Conservation (phyloP, 2,329 filamentous ascomycete genomes). For the Trichoderma harzianum region DNA sequence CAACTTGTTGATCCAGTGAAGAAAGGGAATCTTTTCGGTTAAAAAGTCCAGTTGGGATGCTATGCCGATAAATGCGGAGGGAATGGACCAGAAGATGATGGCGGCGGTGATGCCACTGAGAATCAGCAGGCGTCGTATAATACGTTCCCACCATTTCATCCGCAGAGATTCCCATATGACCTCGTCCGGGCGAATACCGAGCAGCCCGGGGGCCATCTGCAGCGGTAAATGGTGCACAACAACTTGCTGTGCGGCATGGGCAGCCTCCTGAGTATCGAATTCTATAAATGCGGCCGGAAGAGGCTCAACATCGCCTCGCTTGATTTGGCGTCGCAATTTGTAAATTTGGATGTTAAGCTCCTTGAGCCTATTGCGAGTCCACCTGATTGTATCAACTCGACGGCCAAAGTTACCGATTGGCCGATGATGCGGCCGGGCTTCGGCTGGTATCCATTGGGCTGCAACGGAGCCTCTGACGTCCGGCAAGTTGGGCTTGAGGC, state of each 20-base stretch:
- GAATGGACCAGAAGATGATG: conserved; percentile 82
- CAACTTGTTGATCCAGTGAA: conserved; percentile 68
- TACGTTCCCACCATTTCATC: conserved; percentile 81
- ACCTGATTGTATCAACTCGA: conserved; percentile 93
- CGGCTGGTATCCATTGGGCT: conserved; percentile 68
- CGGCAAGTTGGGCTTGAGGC: conserved; percentile 33
- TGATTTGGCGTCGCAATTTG: conserved; percentile 72
- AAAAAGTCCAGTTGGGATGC: conserved; percentile 82
- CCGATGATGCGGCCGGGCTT: conserved; percentile 72
- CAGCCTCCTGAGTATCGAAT: conserved; percentile 76
- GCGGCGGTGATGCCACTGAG: conserved; percentile 70
- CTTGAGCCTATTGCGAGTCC: conserved; percentile 60
- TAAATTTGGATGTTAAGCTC: conserved; percentile 40
- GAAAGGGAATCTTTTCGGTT: conserved; percentile 62
- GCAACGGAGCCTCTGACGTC: conserved; percentile 54
- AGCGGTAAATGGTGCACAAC: conserved; percentile 82
- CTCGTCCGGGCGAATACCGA: conserved; percentile 77
- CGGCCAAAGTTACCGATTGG: conserved; percentile 68
- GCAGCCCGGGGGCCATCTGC: conserved; percentile 81
- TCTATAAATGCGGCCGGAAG: conserved; percentile 85
- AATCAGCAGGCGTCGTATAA: conserved; percentile 67
- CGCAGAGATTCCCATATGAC: conserved; percentile 84
- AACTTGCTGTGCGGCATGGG: conserved; percentile 82
- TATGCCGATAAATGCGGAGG: conserved; percentile 74
- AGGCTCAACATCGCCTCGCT: conserved; percentile 64